Percentiles rank a stretch among this genome's conserved stretches.
phyloP scores from a whole-genome alignment of 352 stramenopile genomes.

The Phytophthora ohioensis region DNA sequence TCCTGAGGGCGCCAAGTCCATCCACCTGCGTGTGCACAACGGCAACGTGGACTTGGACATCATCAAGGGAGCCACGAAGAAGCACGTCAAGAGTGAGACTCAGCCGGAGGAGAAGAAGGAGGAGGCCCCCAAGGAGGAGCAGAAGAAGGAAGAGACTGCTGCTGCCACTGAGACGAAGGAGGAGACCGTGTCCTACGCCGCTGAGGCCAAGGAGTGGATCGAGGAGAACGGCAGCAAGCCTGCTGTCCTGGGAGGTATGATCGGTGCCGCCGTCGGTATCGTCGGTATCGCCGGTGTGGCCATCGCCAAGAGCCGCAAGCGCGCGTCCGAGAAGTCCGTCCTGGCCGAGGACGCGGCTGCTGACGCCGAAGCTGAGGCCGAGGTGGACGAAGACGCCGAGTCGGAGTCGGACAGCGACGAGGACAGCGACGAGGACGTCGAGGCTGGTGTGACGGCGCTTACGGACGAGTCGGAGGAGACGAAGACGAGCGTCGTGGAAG shows the following conservation, averaged over 20 bases:
- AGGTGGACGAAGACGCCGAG: constrained; percentile 48
- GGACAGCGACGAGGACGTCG: constrained; percentile 44
- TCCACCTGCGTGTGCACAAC: constrained; percentile 57
- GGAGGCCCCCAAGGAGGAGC: constrained; percentile 26
- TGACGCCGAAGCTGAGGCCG: constrained; percentile 47
- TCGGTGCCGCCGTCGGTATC: constrained; percentile 58
- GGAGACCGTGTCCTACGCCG: constrained; percentile 48
- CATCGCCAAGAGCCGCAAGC: constrained; percentile 59
- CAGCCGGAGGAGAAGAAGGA: constrained; percentile 36
- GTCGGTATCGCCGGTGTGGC: constrained; percentile 53
- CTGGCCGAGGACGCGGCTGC: constrained; percentile 43
- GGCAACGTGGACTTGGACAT: constrained; percentile 65
- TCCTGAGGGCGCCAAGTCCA: constrained; percentile 50
- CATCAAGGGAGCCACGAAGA: constrained; percentile 42
- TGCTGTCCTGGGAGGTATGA: constrained; percentile 47
- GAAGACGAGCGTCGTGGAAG: constrained; percentile 65
- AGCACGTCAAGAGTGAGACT: constrained; percentile 24
- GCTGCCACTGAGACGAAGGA: constrained; percentile 28
- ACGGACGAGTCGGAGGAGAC: constrained; percentile 48
- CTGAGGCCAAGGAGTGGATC: constrained; percentile 54
- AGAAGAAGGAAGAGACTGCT: constrained; percentile 32
- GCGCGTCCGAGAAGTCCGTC: constrained; percentile 49
- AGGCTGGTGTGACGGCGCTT: constrained; percentile 38
- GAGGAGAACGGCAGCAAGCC: constrained; percentile 48
- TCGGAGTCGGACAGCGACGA: constrained; percentile 55